Conservation (phyloP, 306 rosid species). For the Rubus idaeus region DNA sequence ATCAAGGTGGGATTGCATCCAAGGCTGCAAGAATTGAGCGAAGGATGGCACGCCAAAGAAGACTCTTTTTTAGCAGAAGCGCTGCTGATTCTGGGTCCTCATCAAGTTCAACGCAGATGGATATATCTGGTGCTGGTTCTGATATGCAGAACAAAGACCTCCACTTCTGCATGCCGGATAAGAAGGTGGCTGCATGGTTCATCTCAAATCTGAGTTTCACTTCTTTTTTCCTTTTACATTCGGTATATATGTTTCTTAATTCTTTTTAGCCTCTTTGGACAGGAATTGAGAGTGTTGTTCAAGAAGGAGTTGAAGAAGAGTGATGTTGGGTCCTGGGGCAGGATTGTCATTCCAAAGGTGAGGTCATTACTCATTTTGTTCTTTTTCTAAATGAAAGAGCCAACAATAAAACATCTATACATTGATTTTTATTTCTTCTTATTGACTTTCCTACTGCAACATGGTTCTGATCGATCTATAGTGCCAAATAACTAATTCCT, state of each 20-base stretch:
- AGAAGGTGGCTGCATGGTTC: slow-evolving; percentile 40
- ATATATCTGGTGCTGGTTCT: slow-evolving; percentile 1
- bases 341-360: slow-evolving; percentile 81
- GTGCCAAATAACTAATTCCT: neutral
- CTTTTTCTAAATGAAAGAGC: neutral
- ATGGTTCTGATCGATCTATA: neutral
- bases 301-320: slow-evolving; percentile 52
- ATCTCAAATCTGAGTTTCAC: neutral
- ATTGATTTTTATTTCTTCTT: neutral
- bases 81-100: neutral
- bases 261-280: neutral
- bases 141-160: slow-evolving; percentile 5
- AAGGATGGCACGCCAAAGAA: slow-evolving; percentile 46
- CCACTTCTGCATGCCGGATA: slow-evolving; percentile 40
- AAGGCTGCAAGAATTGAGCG: slow-evolving; percentile 43
- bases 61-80: slow-evolving; percentile 14
- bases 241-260: neutral
- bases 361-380: slow-evolving; percentile 2
- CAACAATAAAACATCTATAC: neutral
- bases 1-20: slow-evolving; percentile 4
- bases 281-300: slow-evolving; percentile 41
- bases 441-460: neutral
- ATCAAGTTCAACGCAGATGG: neutral
- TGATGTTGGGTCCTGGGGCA: slow-evolving; percentile 49
- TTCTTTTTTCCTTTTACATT: neutral